Base-by-base conservation (phyloP, 2,329 filamentous ascomycete genomes). In the Cylindrodendrum hubeiense region DNA sequence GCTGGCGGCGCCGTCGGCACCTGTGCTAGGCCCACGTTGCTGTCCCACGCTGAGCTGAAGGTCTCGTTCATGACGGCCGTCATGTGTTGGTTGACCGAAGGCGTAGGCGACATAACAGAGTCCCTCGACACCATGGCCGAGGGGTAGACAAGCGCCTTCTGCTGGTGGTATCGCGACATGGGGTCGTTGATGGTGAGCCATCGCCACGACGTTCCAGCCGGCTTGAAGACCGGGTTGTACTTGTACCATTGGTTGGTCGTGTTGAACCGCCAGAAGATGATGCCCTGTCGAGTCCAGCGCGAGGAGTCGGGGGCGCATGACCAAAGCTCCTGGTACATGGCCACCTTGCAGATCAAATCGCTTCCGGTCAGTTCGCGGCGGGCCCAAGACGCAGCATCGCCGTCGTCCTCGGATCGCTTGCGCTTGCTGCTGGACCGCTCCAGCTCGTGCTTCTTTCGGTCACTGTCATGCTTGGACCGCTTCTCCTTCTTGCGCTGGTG, bases 261-360 rank as follows among this genome's bases (percentile, higher is more conserved):
- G 75, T 81, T 82, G 76, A 91, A 91, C 2, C 87, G 88, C 89
- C 89, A 91, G 39, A 91, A 82, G 59, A 91, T 82, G 61, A 90
- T 85, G 34, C 83, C 85, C 53, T 88, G 86, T n/a, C 87, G 85
- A 10, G 81, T 84, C 86, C 87, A 90, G 70, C 80, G 76, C 49
- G 74, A 75, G 17, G 78, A 79, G 62, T 83, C 81, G 6, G 84
- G 84, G 4, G 86, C 78, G 67, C 79, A 79, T 4, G 87, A 90
- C 84, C 86, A 90, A 37, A 91, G 83, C 79, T 91, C 89, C 75
- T 91, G 89, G 75, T 89, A 88, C 89, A 91, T 91, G 75, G 87
- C 87, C 49, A 90, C 87, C 75, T 86, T 85, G 68, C 85, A 82
- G 55, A 90, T 83, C 61, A 90, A 81, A 46, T 89, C 86, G 72